Evolutionary conservation across 2,329 filamentous ascomycete genomes (phyloP), one percentile per base, ranked within the genome.

Genomic region (Aspergillus oerlinghausenensis): DNA sequence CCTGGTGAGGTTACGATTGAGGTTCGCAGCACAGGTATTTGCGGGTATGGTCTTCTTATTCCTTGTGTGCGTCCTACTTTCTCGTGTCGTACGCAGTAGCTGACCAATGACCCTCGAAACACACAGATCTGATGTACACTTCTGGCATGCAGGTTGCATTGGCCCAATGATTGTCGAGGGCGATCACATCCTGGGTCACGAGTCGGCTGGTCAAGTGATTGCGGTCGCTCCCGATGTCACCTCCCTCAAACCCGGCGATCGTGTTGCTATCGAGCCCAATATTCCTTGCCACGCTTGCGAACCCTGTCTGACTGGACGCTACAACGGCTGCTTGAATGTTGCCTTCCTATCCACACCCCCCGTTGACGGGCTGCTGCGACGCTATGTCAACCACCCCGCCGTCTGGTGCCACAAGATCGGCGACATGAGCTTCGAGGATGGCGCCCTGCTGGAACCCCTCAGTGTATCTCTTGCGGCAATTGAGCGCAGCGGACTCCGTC

Each of bases 331-430:
- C 79, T 89, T 92, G 67, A 82, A 81, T 52, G 91, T 97, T 63
- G 79, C 83, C 54, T 97, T 97, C 80, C 82, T 95, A 52, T 95
- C 90, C 51, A 97, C 94, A 3, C 93, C 94, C 8, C 93, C 94
- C 11, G 86, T 96, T 29, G 84, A 89, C 8, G 94, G 93, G 38
- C 83, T 97, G 61, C 82, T 97, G 66, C 85, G 93, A 65, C 86
- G 93, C 73, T 97, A 97, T 74, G 89, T 97, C 77, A 96, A 93
- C 79, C 93, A 97, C 79, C 92, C 91, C 2, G 92, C 92, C 21
- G 82, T 88, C 51, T 97, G 92, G 92, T 97, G 93, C 78, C 91
- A 97, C 81, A 96, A 96, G 81, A 94, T 97, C 65, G 90, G 90
- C 50, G 80, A 90, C 74, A 92, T 97, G 88, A 88, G 86, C 55